Conservation (phyloP, 176 grass and related monocot species). For the Stipa capillata region DNA sequence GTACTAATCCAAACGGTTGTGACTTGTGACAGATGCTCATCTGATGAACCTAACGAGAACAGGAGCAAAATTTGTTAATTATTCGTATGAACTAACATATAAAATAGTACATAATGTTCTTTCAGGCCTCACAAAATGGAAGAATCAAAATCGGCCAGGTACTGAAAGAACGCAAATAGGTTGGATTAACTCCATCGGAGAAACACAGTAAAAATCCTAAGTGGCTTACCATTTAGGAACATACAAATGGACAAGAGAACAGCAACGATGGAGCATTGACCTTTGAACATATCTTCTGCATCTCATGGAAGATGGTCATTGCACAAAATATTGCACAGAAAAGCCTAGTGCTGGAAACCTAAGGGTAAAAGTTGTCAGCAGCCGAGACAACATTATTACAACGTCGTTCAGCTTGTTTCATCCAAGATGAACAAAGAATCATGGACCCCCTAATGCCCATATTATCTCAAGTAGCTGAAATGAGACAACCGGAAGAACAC, state of each 20-base stretch:
- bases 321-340: background rate
- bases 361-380: slow-evolving; percentile 9
- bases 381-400: slow-evolving; percentile 28
- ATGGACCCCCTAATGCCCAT: slow-evolving; percentile 26
- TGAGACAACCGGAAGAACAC: slow-evolving; percentile 2
- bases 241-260: background rate
- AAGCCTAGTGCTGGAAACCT: slow-evolving; percentile 6
- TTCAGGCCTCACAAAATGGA: background rate
- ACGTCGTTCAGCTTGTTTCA: slow-evolving; percentile 39
- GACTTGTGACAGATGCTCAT: slow-evolving; percentile 6
- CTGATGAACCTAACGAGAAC: slow-evolving; percentile 8
- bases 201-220: background rate
- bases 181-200: background rate
- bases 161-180: background rate
- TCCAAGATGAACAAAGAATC: slow-evolving; percentile 74
- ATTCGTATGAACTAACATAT: background rate
- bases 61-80: slow-evolving; percentile 9
- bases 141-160: background rate
- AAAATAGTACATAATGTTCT: background rate
- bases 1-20: slow-evolving; percentile 18
- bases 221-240: background rate
- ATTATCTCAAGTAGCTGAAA: slow-evolving; percentile 32
- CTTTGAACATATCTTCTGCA: slow-evolving; percentile 1
- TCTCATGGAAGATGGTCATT: background rate
- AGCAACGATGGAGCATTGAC: background rate